Evolutionary conservation across 768 basidiomycete species (phyloP).

Genomic region (Hericium coralloides): DNA sequence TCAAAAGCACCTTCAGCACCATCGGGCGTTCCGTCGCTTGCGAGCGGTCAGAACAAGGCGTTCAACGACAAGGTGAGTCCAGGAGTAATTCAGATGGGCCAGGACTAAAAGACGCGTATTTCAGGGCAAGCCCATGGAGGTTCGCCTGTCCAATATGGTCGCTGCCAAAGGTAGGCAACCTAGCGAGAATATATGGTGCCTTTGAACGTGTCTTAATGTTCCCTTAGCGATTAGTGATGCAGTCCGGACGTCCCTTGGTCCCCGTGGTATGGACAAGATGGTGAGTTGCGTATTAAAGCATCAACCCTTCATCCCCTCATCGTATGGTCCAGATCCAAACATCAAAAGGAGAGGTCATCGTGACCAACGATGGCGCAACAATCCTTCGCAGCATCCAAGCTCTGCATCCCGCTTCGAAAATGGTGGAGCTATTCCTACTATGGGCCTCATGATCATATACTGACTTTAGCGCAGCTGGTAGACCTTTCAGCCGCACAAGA

Average conservation of each 20-base stretch:
- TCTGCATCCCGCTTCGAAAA: slow-evolving; percentile 95
- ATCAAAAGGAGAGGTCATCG: slow-evolving; percentile 90
- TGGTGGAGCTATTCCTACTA: slow-evolving; percentile 40
- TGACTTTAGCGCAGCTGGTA: slow-evolving; percentile 49
- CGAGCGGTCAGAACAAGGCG: slow-evolving; percentile 16
- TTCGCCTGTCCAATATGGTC: slow-evolving; percentile 94
- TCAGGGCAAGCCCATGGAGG: slow-evolving; percentile 97
- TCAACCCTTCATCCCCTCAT: slow-evolving; percentile 1
- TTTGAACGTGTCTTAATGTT: slow-evolving; percentile 9
- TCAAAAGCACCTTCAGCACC: slow-evolving; percentile 9
- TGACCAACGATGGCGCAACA: slow-evolving; percentile 98
- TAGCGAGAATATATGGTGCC: slow-evolving; percentile 1
- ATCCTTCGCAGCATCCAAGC: slow-evolving; percentile 95
- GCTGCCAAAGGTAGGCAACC: slow-evolving; percentile 80
- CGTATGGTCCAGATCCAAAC: slow-evolving; percentile 75
- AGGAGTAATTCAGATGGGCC: neutral
- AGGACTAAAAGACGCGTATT: slow-evolving; percentile 22
- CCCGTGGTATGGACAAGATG: slow-evolving; percentile 99
- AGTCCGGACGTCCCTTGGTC: slow-evolving; percentile 92
- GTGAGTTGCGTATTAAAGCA: slow-evolving; percentile 30
- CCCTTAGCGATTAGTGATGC: slow-evolving; percentile 88
- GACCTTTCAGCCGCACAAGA: slow-evolving; percentile 98
- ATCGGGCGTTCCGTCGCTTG: neutral
- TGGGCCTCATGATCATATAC: neutral
- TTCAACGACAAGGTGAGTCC: slow-evolving; percentile 76